Conservation (phyloP, 306 rosid species). For the Sindora glabra region DNA sequence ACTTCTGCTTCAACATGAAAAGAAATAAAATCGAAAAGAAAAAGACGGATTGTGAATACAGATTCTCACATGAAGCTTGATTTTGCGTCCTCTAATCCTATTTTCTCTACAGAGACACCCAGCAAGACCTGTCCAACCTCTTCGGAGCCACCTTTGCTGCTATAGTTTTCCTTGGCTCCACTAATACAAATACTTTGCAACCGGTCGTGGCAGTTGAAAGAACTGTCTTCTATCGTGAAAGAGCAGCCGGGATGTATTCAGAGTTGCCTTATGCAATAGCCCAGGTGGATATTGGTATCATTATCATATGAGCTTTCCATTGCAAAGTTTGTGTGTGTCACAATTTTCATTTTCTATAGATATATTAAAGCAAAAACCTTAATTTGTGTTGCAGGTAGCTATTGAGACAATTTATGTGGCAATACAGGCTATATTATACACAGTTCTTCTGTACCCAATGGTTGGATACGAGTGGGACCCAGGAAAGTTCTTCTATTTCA, state of each 20-base stretch:
- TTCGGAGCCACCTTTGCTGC: constrained; percentile 42
- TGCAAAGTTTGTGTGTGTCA: too few species aligned
- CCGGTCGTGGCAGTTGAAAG: constrained; percentile 32
- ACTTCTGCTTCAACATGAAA: too few species aligned
- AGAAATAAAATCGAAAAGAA: too few species aligned
- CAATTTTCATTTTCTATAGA: too few species aligned
- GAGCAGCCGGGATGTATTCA: constrained; percentile 49
- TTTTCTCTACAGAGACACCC: constrained; percentile 15
- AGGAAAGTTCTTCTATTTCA: constrained; percentile 41
- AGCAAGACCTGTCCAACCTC: constrained; percentile 27
- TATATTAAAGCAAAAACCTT: too few species aligned
- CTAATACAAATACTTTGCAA: constrained; percentile 41
- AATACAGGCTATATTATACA: constrained; percentile 28
- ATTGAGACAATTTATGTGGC: constrained; percentile 36
- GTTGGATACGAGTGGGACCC: constrained; percentile 28
- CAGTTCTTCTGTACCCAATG: constrained; percentile 32
- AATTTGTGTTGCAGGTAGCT: constrained; percentile 30
- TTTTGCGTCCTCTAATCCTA: too few species aligned
- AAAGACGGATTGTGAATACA: too few species aligned
- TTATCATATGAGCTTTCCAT: background rate
- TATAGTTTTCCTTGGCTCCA: constrained; percentile 35
- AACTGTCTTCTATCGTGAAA: constrained; percentile 46
- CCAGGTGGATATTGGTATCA: constrained; percentile 33
- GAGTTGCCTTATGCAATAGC: constrained; percentile 51
- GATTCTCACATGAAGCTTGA: too few species aligned